Evolutionary conservation across 495 filamentous ascomycete species (phyloP), one percentile per base, ranked within the genome.

Genomic region (Penicillium nucicola): DNA sequence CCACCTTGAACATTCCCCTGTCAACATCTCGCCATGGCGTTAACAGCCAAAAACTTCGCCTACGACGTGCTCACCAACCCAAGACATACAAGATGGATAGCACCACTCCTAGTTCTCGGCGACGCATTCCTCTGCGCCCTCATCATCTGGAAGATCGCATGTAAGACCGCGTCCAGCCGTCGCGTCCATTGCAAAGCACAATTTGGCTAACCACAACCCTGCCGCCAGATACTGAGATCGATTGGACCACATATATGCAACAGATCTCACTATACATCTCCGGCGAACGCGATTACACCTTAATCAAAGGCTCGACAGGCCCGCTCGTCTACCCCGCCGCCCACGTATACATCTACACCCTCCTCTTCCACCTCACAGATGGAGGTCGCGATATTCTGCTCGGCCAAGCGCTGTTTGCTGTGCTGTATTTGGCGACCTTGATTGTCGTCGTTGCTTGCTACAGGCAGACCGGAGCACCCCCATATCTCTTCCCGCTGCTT

Each of bases 181-280:
- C 34, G 35, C 44, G 44, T 41, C 44, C 39, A 17, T 30, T 51
- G 44, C 25, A 28, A 59, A 56, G 13, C 18, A 15, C 45, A 33
- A 50, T 22, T 22, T 34, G 33, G 18, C 58, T 67, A 60, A 61
- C 50, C 34, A 25, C 41, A 12, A 19, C 14, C 33, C 22, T 22
- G 17, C 42, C 11, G 7, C 34, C 59, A 97, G 93, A 98, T 67
- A 98, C 93, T 36, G 93, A 98, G 66, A 98, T 98, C 61, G 93
- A 98, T 70, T 98, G 93, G 93, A 79, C 76, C 44, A 90, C 92
- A 2, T 98, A 98, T 67, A 97, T 97, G 92, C 79, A 96, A 57
- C 93, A 98, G 57, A 72, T 97, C 44, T 68, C 80, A 20, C 86
- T 91, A 30, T 93, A 87, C 58, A 62, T 89, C 22, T 72, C 79